Base-by-base conservation (phyloP, 106 monocot species). In the Vanilla planifolia region DNA sequence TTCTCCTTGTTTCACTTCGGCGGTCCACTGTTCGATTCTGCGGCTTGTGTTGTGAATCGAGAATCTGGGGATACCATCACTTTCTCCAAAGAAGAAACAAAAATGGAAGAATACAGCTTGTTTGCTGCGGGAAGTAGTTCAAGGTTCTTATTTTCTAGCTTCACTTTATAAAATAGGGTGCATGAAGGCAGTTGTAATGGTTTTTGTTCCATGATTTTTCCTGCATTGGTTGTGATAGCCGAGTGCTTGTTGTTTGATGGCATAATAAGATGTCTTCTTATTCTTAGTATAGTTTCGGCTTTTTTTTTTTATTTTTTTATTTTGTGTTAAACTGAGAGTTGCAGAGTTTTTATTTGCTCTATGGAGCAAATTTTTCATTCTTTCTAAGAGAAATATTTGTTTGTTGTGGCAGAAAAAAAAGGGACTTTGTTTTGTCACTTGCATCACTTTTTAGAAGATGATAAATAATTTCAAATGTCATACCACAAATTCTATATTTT, bases 1-100 rank as follows among this genome's bases (percentile, higher is more conserved):
- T 96, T 96, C 79, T 96, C 96, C 32, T 57, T 96, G 46, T 96
- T 96, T 51, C 96, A 96, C 67, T 96, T 76, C 53, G 91, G 86
- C 23, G 80, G 86, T 13, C 96, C 96, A 14, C 13, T 76, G 28
- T 67, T 68, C 7, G 71, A 63, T 16, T 64, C 73, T 59, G 62
- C 75, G 6, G 73, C 65, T 37, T 48, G 26, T 41, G 33, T 15
- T 69, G 26, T 17, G 25, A 75, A 73, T 34, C 29, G 48, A 6
- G 62, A 33, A 60, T 8, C 32, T 52, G 40, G 65, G 47, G 61
- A 40, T 37, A 61, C 69, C 50, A 16, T 52, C 61, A 13, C 57
- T 61, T 81, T 80, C 67, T 64, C 66, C 2, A 72, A 64, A 63
- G 66, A 75, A 27, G 74, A 86, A 44, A 66, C 61, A 3, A 43